Evolutionary conservation across 805 yeast species (phyloP), one percentile per base, ranked within the genome.

Genomic region (Priceomyces fermenticarens): DNA sequence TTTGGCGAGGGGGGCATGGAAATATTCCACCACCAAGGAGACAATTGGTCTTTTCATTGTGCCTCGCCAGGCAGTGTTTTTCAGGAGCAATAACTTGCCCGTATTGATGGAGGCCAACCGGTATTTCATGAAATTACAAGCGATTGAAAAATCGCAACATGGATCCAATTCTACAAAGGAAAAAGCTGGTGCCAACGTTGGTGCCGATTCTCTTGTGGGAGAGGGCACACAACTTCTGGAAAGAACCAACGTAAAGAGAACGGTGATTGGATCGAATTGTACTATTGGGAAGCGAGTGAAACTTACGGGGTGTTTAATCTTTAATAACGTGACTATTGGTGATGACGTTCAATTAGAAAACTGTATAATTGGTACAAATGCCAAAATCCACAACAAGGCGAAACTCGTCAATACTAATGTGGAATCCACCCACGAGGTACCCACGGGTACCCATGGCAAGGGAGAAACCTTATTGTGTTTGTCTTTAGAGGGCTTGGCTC

Each of bases 71-170:
- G 78, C 85, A 10, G 68, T 75, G 2, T 90, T 90, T 55, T 74
- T 87, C 44, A 77, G 98, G 50, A 75, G 85, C 36, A 89, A 88
- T 58, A 87, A 83, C 56, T 67, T 88, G 35, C 76, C 86, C 2
- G 86, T 91, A 2, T 89, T 82, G 60, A 77, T 88, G 80, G 99
- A 93, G 64, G 89, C 95, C 14, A 93, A 89, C 58, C 73, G 99
- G 46, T 73, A 77, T 54, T 73, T 84, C 42, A 75, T 91, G 76
- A 85, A 79, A 55, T 44, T 73, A 31, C 80, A 78, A 52, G 90
- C 90, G 1, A 67, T 67, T 41, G 48, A 55, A 10, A 47, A 47
- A 28, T 57, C 54, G 2, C 48, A 51, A 49, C 62, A 53, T 20
- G 62, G 45, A 39, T 51, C 40, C n/a, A 38, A 50, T 5, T 57